Conservation (phyloP, 2,329 filamentous ascomycete genomes). For the Zymoseptoria passerinii region DNA sequence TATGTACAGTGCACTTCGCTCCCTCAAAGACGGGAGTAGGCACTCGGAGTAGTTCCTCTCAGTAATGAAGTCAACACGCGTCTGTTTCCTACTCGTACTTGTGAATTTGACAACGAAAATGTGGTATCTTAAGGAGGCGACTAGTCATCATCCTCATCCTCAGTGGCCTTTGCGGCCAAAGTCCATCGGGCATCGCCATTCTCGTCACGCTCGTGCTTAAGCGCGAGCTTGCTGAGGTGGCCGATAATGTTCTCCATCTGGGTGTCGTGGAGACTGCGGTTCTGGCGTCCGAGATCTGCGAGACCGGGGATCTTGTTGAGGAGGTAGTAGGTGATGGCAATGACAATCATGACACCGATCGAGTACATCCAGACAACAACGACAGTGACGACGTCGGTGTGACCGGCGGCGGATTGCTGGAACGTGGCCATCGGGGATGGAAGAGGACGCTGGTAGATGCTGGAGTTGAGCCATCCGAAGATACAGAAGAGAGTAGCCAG, state of each 20-base stretch:
- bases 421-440: conserved; percentile 35
- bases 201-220: conserved; percentile 50
- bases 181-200: conserved; percentile 37
- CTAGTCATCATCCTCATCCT: conserved; percentile 44
- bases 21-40: neutral
- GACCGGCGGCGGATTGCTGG: conserved; percentile 34
- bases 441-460: conserved; percentile 32
- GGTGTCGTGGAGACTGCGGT: conserved; percentile 53
- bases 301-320: conserved; percentile 52
- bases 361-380: conserved; percentile 59
- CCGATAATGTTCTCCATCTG: conserved; percentile 59
- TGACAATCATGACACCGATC: conserved; percentile 57
- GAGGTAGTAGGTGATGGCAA: conserved; percentile 57
- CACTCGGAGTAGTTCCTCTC: conserved; percentile 8
- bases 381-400: conserved; percentile 55
- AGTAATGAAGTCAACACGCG: conserved; percentile 14
- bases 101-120: conserved; percentile 12
- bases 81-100: conserved; percentile 15
- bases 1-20: neutral
- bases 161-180: conserved; percentile 36
- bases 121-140: conserved; percentile 21
- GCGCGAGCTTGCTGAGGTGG: conserved; percentile 55
- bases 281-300: conserved; percentile 55
- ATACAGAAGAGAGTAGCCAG: conserved; percentile 65
- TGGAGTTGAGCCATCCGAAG: conserved; percentile 64